Base-by-base conservation (phyloP, 768 basidiomycete species). In the Trametes cubensis region DNA sequence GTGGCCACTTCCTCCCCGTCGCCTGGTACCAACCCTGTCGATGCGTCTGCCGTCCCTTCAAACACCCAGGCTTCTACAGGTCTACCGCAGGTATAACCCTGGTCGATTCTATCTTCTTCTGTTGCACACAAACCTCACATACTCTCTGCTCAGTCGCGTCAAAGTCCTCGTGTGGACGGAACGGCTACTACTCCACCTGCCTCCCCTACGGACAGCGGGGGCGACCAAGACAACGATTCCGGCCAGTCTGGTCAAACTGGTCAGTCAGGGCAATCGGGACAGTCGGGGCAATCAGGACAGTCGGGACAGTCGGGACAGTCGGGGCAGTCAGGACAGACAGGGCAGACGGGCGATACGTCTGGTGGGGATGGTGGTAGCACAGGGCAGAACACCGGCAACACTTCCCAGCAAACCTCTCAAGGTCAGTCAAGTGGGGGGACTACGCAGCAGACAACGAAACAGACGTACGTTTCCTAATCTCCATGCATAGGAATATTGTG, bases 121-220 rank as follows among this genome's bases (percentile, higher is more conserved):
- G 30, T 39, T 39, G 38, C 38, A 7, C 44, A 44, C 10, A 44
- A 3, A 55, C 15, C 39, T 14, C 15, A 42, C 25, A 41, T 30
- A 15, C 4, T 6, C 11, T 42, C 17, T 21, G n/a, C 44, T 11
- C 28, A 59, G 58, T 45, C 41, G 20, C 58, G 28, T 2, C 57
- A 59, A 42, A 44, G 49, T 7, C 58, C 49, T 5, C 58, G 58
- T n/a, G 41, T 45, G 14, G 58, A 59, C 15, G 41, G 2, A 6
- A 59, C 48, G 15, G 14, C 28, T 6, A 62, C 55, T 8, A 21
- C 48, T 26, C 46, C 60, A 14, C 47, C 54, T 4, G 21, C 61
- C 26, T 38, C 61, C 25, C 17, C 61, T 10, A 56, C 55, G 10
- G 34, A 11, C 34, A 34, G 34, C 30, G 55, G 34, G 2, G 20